Evolutionary conservation across 2,329 filamentous ascomycete species (phyloP).

Genomic region (Sporothrix phasma): DNA sequence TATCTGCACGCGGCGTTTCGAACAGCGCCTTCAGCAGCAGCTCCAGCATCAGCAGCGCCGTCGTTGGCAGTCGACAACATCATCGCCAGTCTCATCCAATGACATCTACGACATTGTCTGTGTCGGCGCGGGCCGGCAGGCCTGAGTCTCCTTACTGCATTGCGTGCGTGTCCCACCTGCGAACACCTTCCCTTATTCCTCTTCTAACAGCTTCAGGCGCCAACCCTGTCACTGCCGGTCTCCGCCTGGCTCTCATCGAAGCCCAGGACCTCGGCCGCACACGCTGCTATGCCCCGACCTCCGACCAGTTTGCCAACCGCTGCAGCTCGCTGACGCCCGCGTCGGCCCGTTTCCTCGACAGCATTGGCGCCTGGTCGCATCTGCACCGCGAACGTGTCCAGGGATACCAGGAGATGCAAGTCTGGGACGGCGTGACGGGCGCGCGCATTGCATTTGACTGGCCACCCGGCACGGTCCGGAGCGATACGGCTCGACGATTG

Average conservation of each 20-base stretch:
- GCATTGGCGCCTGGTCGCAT: constrained; percentile 77
- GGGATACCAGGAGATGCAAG: constrained; percentile 90
- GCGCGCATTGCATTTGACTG: constrained; percentile 85
- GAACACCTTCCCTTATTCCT: background rate
- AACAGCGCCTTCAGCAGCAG: constrained; percentile 21
- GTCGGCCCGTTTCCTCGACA: constrained; percentile 71
- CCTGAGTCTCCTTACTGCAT: constrained; percentile 66
- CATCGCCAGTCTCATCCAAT: constrained; percentile 32
- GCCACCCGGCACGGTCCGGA: constrained; percentile 36
- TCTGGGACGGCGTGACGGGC: constrained; percentile 90
- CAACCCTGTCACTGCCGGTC: constrained; percentile 61
- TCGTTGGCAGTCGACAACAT: constrained; percentile 17
- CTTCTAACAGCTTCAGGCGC: constrained; percentile 43
- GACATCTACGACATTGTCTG: constrained; percentile 92
- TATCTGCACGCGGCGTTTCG: constrained; percentile 35
- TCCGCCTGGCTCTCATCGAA: constrained; percentile 84
- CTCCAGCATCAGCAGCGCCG: constrained; percentile 31
- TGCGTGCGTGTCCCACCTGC: constrained; percentile 45
- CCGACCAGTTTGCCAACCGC: constrained; percentile 75
- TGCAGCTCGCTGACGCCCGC: constrained; percentile 90
- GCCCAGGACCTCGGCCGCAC: constrained; percentile 70
- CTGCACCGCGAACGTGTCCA: constrained; percentile 66
- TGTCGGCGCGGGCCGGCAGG: constrained; percentile 81
- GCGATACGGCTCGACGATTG: constrained; percentile 53
- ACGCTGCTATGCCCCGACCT: constrained; percentile 54